These are phyloP conservation scores for Wallacemonas sp. DNA, from an alignment of 208 protist genomes.

Conservation along the genomic window DNA sequence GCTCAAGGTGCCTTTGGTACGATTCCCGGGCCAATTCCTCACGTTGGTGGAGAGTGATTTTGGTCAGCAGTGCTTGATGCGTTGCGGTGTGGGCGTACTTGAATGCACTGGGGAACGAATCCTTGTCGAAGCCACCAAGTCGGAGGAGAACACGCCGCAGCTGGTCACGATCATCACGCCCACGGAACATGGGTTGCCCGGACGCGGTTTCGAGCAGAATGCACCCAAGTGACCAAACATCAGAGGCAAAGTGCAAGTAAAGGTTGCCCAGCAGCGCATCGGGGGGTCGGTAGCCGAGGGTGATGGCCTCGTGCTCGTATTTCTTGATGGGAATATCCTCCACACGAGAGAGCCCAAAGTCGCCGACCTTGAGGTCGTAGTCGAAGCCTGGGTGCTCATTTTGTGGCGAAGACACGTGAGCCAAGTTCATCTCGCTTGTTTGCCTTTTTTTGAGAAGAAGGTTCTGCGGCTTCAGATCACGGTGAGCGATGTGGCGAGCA, in stretches of 20 bases:
- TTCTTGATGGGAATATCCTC: constrained; percentile 92
- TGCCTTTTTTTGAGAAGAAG: constrained; percentile 59
- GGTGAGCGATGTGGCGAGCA: constrained; percentile 53
- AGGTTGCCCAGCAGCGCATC: constrained; percentile 90
- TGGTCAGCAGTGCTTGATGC: constrained; percentile 21
- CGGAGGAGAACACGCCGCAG: constrained; percentile 84
- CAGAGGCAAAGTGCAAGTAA: constrained; percentile 74
- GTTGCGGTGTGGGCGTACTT: constrained; percentile 46
- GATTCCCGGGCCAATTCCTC: constrained; percentile 7
- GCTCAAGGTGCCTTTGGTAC: background rate
- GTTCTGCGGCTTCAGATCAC: constrained; percentile 81
- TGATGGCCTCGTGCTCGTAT: constrained; percentile 89
- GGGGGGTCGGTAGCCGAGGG: constrained; percentile 94
- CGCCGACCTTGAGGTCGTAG: constrained; percentile 79
- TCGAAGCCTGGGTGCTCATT: constrained; percentile 9
- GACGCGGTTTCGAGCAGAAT: constrained; percentile 89
- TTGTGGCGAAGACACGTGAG: background rate
- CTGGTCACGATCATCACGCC: constrained; percentile 81
- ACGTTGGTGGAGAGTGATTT: background rate
- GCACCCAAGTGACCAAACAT: constrained; percentile 93
- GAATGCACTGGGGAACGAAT: constrained; percentile 46
- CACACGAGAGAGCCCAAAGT: constrained; percentile 86
- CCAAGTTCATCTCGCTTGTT: background rate
- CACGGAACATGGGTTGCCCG: constrained; percentile 77
- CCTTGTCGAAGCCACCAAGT: constrained; percentile 87